Conservation (phyloP, 2,329 filamentous ascomycete species). For the Stagonosporopsis rhizophila region DNA sequence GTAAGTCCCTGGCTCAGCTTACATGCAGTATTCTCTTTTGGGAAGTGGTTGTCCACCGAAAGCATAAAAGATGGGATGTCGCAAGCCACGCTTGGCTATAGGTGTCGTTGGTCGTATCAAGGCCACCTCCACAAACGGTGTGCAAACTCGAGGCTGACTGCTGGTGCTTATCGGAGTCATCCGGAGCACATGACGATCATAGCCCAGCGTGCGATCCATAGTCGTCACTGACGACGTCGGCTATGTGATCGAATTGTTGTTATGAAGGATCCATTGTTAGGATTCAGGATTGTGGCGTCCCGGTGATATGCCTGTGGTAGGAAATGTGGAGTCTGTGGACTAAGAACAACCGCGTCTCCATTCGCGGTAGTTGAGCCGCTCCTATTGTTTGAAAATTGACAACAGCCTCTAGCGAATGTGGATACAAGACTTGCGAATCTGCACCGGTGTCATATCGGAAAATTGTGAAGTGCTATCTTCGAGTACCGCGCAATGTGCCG, state of each 20-base stretch:
- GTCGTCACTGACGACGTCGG: neutral
- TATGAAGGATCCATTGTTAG: neutral
- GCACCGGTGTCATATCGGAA: neutral
- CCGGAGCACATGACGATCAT: conserved; percentile 16
- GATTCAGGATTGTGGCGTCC: conserved; percentile 4
- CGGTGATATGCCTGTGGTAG: conserved; percentile 7
- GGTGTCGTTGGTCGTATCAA: neutral
- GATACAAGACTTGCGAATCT: neutral
- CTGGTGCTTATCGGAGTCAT: conserved; percentile 27
- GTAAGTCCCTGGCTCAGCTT: neutral
- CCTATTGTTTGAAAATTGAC: neutral
- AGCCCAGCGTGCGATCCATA: conserved; percentile 1
- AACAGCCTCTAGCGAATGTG: neutral
- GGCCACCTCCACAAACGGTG: conserved; percentile 21
- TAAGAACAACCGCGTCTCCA: neutral
- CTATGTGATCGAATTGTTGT: neutral
- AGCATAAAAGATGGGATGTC: neutral
- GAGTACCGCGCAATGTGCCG: neutral
- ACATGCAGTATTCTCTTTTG: conserved; percentile 1
- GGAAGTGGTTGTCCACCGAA: neutral
- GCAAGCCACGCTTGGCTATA: conserved; percentile 10
- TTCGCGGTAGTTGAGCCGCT: neutral
- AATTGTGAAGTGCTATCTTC: neutral
- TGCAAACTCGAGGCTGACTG: conserved; percentile 21
- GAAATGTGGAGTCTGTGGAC: conserved; percentile 2